phyloP scores from a whole-genome alignment of 1,139 yeast species.

The Citeromyces hawaiiensis region DNA sequence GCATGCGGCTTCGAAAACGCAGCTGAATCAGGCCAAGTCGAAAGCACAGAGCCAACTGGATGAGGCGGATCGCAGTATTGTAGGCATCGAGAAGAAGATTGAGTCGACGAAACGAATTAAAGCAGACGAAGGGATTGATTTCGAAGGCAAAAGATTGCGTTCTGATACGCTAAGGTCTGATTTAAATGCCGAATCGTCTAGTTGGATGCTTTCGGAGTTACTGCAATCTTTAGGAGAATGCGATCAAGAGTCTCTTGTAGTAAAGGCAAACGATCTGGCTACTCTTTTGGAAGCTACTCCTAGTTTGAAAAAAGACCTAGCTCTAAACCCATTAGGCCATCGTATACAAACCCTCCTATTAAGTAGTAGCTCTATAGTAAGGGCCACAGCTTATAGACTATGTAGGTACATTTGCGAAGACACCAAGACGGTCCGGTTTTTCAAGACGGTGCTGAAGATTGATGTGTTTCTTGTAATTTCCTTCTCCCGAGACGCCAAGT shows the following conservation, averaged over 20 bases:
- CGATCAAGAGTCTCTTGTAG: slow-evolving; percentile 34
- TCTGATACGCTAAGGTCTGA: neutral
- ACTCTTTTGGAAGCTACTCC: slow-evolving; percentile 45
- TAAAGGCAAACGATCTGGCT: slow-evolving; percentile 53
- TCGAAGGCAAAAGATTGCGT: neutral
- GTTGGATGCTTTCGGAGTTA: neutral
- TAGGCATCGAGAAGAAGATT: slow-evolving; percentile 12
- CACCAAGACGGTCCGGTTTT: slow-evolving; percentile 27
- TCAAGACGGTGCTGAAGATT: slow-evolving; percentile 33
- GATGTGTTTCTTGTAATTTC: slow-evolving; percentile 55
- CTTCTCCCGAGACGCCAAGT: slow-evolving; percentile 33
- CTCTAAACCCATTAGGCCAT: slow-evolving; percentile 44
- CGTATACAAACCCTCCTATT: slow-evolving; percentile 49
- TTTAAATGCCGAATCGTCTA: neutral
- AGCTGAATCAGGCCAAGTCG: slow-evolving; percentile 12
- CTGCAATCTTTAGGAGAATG: neutral
- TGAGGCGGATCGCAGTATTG: slow-evolving; percentile 21
- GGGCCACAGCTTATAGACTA: slow-evolving; percentile 66
- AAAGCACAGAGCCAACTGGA: slow-evolving; percentile 22
- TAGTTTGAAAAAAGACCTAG: slow-evolving; percentile 49
- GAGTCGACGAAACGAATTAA: slow-evolving; percentile 8
- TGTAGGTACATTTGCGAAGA: slow-evolving; percentile 52
- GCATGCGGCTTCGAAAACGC: slow-evolving; percentile 1
- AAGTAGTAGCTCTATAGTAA: slow-evolving; percentile 45
- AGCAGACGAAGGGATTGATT: slow-evolving; percentile 6